A percentile compares a stretch with the other conserved stretches of the same genome.
Conservation (phyloP, 805 yeast genomes). For the Candida pini region DNA sequence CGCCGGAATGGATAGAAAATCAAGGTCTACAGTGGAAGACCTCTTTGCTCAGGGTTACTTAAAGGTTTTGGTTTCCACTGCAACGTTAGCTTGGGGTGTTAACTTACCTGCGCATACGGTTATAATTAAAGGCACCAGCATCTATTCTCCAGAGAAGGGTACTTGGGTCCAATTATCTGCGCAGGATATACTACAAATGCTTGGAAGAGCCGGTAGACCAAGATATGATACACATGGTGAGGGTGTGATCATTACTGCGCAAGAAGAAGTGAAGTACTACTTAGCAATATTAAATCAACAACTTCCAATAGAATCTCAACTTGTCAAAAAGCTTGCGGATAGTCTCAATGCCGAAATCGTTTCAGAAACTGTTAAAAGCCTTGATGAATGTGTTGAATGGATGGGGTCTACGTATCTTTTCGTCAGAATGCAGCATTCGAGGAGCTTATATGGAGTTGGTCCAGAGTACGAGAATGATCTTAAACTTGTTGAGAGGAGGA, state of each 20-base stretch:
- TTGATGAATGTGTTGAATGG: constrained; percentile 77
- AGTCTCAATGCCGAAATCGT: constrained; percentile 83
- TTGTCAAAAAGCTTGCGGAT: constrained; percentile 67
- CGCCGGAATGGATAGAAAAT: constrained; percentile 75
- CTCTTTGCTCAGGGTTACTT: constrained; percentile 82
- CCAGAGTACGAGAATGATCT: constrained; percentile 52
- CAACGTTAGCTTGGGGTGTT: constrained; percentile 97
- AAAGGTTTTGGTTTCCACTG: constrained; percentile 83
- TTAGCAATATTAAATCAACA: constrained; percentile 88
- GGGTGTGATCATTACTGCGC: constrained; percentile 87
- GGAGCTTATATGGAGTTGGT: constrained; percentile 71
- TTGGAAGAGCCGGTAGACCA: constrained; percentile 98
- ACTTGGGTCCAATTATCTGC: constrained; percentile 89
- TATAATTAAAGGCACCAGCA: constrained; percentile 87
- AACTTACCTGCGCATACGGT: constrained; percentile 94
- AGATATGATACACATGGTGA: constrained; percentile 89
- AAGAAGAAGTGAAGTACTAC: constrained; percentile 80
- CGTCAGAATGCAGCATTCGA: constrained; percentile 71
- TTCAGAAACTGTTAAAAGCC: constrained; percentile 53
- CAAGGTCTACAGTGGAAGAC: constrained; percentile 76
- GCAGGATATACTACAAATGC: constrained; percentile 92
- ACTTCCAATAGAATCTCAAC: constrained; percentile 86
- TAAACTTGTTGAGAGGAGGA: constrained; percentile 45
- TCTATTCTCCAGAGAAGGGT: constrained; percentile 87
- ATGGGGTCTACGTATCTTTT: constrained; percentile 70